Percentiles rank a stretch among this genome's conserved stretches.
Conservation (phyloP, 306 rosid genomes). For the Castanopsis chinensis region DNA sequence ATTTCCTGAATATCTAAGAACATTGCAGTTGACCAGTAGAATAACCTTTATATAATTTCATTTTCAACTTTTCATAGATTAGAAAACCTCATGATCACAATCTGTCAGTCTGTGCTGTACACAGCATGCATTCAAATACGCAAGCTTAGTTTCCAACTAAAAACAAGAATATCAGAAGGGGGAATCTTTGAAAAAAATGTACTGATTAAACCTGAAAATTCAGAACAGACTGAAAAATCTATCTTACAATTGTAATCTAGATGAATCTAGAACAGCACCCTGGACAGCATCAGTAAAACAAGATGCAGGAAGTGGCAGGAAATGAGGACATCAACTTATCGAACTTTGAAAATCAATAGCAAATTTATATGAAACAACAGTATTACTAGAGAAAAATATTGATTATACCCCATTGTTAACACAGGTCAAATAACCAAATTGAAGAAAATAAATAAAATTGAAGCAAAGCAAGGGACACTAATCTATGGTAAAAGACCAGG, state of each 20-base stretch:
- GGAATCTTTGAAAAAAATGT: neutral
- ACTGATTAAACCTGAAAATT: neutral
- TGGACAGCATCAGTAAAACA: neutral
- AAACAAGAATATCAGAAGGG: neutral
- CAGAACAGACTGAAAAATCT: neutral
- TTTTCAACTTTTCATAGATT: neutral
- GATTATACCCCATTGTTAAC: too few relatives aligned
- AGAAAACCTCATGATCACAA: neutral
- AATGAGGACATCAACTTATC: neutral
- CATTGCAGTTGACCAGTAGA: neutral
- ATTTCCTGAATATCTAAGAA: neutral
- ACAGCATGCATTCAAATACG: neutral
- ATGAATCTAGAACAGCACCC: neutral
- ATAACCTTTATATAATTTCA: neutral
- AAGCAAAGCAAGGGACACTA: too few relatives aligned
- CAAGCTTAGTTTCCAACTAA: neutral
- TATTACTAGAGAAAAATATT: too few relatives aligned
- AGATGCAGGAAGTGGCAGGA: neutral
- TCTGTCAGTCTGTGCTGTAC: neutral
- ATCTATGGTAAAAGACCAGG: too few relatives aligned
- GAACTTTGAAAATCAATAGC: neutral
- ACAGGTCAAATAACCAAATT: too few relatives aligned
- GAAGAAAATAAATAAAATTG: too few relatives aligned
- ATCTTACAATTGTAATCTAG: neutral
- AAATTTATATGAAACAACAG: neutral